A percentile compares a stretch with the other conserved stretches of the same genome.
Conservation (phyloP, 108 stramenopile species). For the Nitzschia palea region DNA sequence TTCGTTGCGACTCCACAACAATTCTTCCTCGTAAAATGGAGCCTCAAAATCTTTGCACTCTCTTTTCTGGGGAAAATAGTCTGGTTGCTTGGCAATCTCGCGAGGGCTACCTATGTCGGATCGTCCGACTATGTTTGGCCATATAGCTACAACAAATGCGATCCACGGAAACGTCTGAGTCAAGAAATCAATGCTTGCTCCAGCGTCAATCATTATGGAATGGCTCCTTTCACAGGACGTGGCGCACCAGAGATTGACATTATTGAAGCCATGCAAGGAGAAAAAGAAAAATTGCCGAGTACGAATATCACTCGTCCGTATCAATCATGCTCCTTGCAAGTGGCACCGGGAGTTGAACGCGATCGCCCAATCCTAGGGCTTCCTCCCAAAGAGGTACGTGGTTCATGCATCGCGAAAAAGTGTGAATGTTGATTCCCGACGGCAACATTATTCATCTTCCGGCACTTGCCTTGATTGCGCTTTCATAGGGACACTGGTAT, state of each 20-base stretch:
- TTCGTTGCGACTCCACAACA: too few species aligned
- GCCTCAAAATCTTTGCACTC: too few species aligned
- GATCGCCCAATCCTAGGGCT: slow-evolving; percentile 52
- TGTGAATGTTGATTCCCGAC: neutral
- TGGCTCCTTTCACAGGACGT: slow-evolving; percentile 65
- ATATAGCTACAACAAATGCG: slow-evolving; percentile 84
- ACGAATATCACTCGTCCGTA: slow-evolving; percentile 82
- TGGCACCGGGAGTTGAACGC: slow-evolving; percentile 49
- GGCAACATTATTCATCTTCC: neutral
- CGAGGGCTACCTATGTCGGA: slow-evolving; percentile 87
- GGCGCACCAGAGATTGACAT: slow-evolving; percentile 93
- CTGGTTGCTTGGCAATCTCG: slow-evolving; percentile 90
- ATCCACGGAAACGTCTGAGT: slow-evolving; percentile 50
- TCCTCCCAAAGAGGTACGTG: slow-evolving; percentile 51
- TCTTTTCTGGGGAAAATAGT: slow-evolving; percentile 36
- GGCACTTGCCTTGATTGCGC: neutral
- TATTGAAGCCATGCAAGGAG: slow-evolving; percentile 89
- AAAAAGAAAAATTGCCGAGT: slow-evolving; percentile 53
- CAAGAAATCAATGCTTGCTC: slow-evolving; percentile 85
- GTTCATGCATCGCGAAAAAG: slow-evolving; percentile 26
- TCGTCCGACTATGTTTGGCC: slow-evolving; percentile 92
- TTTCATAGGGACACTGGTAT: slow-evolving; percentile 78
- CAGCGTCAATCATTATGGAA: slow-evolving; percentile 77
- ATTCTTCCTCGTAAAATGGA: too few species aligned
- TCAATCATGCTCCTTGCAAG: slow-evolving; percentile 81